phyloP scores from a whole-genome alignment of 768 basidiomycete species.

The Xanthoconium stramineum region DNA sequence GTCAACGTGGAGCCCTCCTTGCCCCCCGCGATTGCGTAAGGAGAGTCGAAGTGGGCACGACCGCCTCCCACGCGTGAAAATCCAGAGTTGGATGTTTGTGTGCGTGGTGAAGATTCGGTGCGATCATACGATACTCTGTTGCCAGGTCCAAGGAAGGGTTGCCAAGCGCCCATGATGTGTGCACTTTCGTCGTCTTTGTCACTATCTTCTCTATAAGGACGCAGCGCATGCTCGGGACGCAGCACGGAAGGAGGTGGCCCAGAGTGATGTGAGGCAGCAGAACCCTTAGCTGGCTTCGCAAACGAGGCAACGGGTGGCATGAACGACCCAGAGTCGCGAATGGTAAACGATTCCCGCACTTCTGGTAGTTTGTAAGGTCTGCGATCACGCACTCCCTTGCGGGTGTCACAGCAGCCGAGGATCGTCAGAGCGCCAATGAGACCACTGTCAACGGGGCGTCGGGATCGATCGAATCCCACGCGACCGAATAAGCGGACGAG shows the following conservation, averaged over 20 bases:
- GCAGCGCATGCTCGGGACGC: constrained; percentile 74
- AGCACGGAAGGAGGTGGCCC: constrained; percentile 66
- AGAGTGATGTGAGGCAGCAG: constrained; percentile 39
- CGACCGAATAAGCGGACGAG: constrained; percentile 71
- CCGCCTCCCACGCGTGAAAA: constrained; percentile 90
- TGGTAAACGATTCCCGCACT: constrained; percentile 25
- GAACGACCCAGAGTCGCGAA: constrained; percentile 48
- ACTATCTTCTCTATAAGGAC: constrained; percentile 73
- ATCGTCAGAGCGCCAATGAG: constrained; percentile 81
- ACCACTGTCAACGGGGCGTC: constrained; percentile 78
- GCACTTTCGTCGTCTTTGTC: constrained; percentile 69
- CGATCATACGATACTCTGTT: constrained; percentile 24
- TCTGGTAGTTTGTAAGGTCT: constrained; percentile 25
- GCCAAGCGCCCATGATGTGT: constrained; percentile 95
- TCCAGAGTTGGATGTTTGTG: constrained; percentile 46
- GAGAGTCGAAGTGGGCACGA: constrained; percentile 77
- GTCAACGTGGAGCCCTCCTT: constrained; percentile 56
- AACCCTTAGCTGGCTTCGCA: constrained; percentile 25
- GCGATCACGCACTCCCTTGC: constrained; percentile 33
- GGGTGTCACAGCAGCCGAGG: constrained; percentile 60
- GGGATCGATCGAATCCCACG: constrained; percentile 81
- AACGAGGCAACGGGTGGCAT: constrained; percentile 39
- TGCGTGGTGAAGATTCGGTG: constrained; percentile 24
- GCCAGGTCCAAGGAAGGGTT: constrained; percentile 55
- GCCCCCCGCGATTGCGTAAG: constrained; percentile 67